Evolutionary conservation across 164 flowering plant species (phyloP), one percentile per base, ranked within the genome.

Genomic region (Aristolochia californica): DNA sequence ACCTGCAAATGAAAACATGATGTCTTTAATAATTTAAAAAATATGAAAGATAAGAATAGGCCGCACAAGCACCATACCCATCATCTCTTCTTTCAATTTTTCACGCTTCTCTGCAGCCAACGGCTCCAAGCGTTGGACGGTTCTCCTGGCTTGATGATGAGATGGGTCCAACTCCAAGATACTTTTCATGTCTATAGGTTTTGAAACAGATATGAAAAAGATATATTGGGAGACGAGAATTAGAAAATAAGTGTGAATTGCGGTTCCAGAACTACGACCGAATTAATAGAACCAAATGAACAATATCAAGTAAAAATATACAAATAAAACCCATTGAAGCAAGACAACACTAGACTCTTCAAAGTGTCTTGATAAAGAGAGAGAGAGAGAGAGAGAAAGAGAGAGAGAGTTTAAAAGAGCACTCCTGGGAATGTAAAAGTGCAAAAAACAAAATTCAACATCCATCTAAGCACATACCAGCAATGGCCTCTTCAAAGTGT

Each of bases 21-120:
- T 1, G 5, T 3, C 40, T 34, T 34, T 8, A 34, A 5, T 9
- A 8, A 34, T n/a, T n/a, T 1, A 34, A 9, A 34, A 34, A 34
- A 4, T 34, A 3, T 34, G 0, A 34, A 34, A n/a, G n/a, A n/a
- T n/a, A n/a, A n/a, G n/a, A n/a, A n/a, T n/a, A n/a, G n/a, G n/a
- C n/a, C n/a, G n/a, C n/a, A n/a, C n/a, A n/a, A n/a, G n/a, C n/a
- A 23, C n/a, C 73, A 63, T 76, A 85, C 96, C 96, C 53, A 85
- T 82, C 94, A 89, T 89, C 68, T 88, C 91, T 72, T 93, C 98
- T 69, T 89, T 93, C 97, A 93, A 78, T 77, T 87, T 93, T 70
- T 93, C 98, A 28, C 86, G 70, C 77, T 93, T 93, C 67, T 81
- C 87, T 48, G 71, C 87, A 40, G 98, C 97, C 61, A 85, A 48